Conservation (phyloP, 2,329 filamentous ascomycete genomes). For the Plenodomus lindquistii region DNA sequence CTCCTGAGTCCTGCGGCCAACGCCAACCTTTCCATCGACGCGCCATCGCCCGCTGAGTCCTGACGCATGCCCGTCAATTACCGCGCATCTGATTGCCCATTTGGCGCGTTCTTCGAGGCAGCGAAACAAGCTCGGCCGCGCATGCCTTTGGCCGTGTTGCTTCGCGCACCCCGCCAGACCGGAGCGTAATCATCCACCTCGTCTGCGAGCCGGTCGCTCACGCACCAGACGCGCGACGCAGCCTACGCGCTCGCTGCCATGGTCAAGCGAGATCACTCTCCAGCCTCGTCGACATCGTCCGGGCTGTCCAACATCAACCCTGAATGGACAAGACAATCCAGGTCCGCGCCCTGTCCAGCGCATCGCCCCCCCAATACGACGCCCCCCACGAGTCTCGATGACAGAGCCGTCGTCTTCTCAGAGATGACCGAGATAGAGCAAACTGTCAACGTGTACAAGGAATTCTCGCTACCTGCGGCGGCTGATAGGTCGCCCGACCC, state of each 20-base stretch:
- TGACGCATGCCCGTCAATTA: constrained; percentile 33
- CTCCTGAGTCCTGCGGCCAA: constrained; percentile 33
- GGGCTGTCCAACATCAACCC: constrained; percentile 48
- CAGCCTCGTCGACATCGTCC: constrained; percentile 47
- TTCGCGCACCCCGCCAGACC: constrained; percentile 21
- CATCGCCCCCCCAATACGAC: constrained; percentile 62
- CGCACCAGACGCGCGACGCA: constrained; percentile 26
- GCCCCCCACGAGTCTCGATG: constrained; percentile 68
- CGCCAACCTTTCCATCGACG: constrained; percentile 19
- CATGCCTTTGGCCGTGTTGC: constrained; percentile 42
- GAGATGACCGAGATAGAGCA: constrained; percentile 39
- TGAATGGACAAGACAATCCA: constrained; percentile 33
- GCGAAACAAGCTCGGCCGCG: constrained; percentile 25
- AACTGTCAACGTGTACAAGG: constrained; percentile 23
- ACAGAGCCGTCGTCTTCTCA: constrained; percentile 60
- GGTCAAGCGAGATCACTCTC: constrained; percentile 39
- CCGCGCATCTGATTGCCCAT: constrained; percentile 20
- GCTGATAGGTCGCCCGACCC: constrained; percentile 19
- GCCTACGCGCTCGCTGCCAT: constrained; percentile 27
- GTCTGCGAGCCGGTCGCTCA: constrained; percentile 39
- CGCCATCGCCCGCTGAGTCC: constrained; percentile 17
- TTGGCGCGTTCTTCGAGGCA: constrained; percentile 14
- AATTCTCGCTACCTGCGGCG: constrained; percentile 18
- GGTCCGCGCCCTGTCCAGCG: constrained; percentile 52
- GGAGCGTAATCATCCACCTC: constrained; percentile 29